Base-by-base conservation (phyloP, 495 filamentous ascomycete species). In the Penicillium atrosanguineum region DNA sequence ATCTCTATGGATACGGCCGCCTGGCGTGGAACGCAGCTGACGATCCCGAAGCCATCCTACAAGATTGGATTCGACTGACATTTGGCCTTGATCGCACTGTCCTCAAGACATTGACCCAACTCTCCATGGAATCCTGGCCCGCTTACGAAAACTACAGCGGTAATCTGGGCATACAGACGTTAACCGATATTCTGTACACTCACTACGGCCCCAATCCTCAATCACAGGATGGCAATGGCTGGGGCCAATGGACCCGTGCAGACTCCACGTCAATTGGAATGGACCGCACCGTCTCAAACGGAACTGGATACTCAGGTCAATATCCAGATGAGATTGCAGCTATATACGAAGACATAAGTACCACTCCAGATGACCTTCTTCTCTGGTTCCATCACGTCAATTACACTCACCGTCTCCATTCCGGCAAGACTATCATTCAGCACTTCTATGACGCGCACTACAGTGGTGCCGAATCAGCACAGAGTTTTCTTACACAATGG, bases 331-430 rank as follows among this genome's bases (percentile, higher is more conserved):
- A 86, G 44, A 60, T 90, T 2, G 79, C 80, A 0, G 52, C 60
- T 0, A 64, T 67, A 64, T 89, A 74, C 54, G 87, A 90, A 45
- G 72, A 77, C 39, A 70, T 84, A 37, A 76, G 80, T 6, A 84
- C 80, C 0, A 89, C 87, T 2, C 86, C 87, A 0, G 87, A 90
- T 50, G 71, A 90, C 40, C 72, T 90, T 6, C 62, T 89, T 0
- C 69, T 90, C 6, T 90, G 86, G 87, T 90, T 90, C 70, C 87
- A 90, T 61, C 87, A 90, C 62, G 85, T 90, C 0, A 74, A 76
- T 18, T 90, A 87, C 57, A 89, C 83, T 0, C 79, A 87, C 38
- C 67, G 62, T 16, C 79, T 90, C 14, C 71, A 86, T 39, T 83
- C 75, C 6, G 83, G 84, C 7, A 82, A 86, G 65, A 86, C 84